Evolutionary conservation across 495 filamentous ascomycete species (phyloP), one percentile per base, ranked within the genome.

Genomic region (Penicillium cinerascens): DNA sequence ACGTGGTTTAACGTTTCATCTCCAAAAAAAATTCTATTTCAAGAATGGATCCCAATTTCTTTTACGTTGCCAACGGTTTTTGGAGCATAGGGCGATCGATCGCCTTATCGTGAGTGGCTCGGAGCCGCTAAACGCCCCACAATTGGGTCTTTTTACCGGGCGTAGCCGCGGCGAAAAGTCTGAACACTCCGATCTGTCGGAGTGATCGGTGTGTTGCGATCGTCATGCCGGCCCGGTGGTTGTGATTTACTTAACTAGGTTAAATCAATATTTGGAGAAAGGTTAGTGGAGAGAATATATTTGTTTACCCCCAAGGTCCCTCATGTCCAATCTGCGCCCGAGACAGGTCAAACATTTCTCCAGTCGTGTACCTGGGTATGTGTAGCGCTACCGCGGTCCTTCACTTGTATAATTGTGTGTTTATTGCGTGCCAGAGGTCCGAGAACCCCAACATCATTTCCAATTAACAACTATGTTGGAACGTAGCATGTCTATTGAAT

Each of bases 121-220:
- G 54, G 41, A 54, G 25, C 13, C 39, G 37, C 40, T 16, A 29
- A 22, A 29, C 16, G 47, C 49, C 56, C 63, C 60, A 63, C 63
- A 22, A 45, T 42, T 54, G 51, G 51, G 25, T 20, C 33, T 20
- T 43, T 33, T 44, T 29, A n/a, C 59, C 47, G 54, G 47, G 20
- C 23, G 50, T 20, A 55, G 60, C 52, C 56, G 49, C 59, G 63
- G 63, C 47, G 51, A 61, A 60, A 53, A 51, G 5, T 46, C 33
- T 42, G 29, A 17, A 17, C 26, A 46, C 53, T 36, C 63, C 60
- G 63, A 56, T n/a, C n/a, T 3, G 8, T 56, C 63, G 60, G 63
- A 56, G 54, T 48, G 43, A 52, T 58, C 60, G 60, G 63, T 41
- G 53, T 52, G 3, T 43, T 49, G 27, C 9, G 11, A 10, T 45